These are phyloP conservation scores for Elaeagnus macrophylla DNA, from an alignment of 306 rosid genomes.

Conservation along the genomic window DNA sequence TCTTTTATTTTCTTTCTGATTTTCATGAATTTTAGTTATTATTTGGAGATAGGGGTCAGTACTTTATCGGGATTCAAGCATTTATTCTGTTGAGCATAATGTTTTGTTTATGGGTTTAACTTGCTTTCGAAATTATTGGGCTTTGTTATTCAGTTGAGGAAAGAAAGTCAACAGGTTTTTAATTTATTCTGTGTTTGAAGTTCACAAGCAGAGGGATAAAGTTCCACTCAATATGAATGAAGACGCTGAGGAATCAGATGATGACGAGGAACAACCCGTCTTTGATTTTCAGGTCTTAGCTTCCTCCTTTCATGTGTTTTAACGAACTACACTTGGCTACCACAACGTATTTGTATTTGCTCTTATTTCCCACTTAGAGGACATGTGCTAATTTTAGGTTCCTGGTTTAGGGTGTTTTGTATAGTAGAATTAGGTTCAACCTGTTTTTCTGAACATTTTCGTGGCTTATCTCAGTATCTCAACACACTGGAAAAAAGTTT, in stretches of 20 bases:
- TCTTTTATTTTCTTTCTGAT: background rate
- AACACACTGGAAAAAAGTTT: background rate
- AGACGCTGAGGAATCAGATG: conserved; percentile 48
- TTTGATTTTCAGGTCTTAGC: conserved; percentile 49
- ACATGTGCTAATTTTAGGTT: background rate
- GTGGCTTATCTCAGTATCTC: background rate
- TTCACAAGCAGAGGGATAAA: conserved; percentile 74
- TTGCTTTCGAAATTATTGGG: background rate
- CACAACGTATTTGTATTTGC: background rate
- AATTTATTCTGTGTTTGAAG: conserved; percentile 28
- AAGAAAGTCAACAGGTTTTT: background rate
- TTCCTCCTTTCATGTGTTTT: background rate
- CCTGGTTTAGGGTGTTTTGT: background rate
- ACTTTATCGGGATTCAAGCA: background rate
- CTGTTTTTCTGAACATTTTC: background rate
- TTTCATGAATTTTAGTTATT: background rate
- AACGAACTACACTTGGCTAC: background rate
- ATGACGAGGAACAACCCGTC: conserved; percentile 57
- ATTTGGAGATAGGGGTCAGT: background rate
- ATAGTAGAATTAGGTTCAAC: background rate
- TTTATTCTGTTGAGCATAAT: background rate
- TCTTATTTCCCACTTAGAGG: background rate
- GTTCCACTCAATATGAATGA: conserved; percentile 54
- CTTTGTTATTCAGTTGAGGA: background rate
- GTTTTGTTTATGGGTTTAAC: background rate